Base-by-base conservation (phyloP, 306 rosid genomes). In the Prosopis cineraria region DNA sequence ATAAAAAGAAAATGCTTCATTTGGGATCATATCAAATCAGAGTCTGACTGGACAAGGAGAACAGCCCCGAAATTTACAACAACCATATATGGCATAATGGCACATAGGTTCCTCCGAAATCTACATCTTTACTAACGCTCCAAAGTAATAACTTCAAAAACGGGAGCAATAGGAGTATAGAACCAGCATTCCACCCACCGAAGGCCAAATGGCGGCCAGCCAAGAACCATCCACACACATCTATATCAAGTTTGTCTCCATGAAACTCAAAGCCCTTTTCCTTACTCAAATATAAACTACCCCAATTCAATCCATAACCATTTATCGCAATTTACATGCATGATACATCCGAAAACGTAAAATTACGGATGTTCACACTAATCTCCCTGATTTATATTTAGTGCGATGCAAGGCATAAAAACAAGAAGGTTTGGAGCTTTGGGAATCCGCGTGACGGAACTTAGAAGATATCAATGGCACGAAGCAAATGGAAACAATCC, bases 381-480 rank as follows among this genome's bases (percentile, higher is more conserved):
- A 27, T 66, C 71, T 10, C 71, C 45, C 45, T 22, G 0, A 29
- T 64, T 36, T 12, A 8, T 6, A 19, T 55, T 40, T 34, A 33
- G 34, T 6, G 22, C 55, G 55, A 68, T 25, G 56, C 22, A 44
- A 27, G 55, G 8, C 44, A 20, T 20, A 37, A 11, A 39, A 24
- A 56, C 37, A 40, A 36, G 36, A 10, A 22, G n/a, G 6, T 36
- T 25, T 0, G 5, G 30, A 45, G 30, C 43, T 64, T 8, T 16
- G 40, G 22, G 77, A 82, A 80, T 84, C 82, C 27, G 80, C 1
- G 33, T 30, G 48, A 36, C 7, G 34, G 44, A 64, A 39, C 22
- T 31, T 7, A 33, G 68, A 63, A 7, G 7, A 33, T 40, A 36
- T 11, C 17, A 17, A 37, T 53, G 43, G 45, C 50, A 62, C 16